These are phyloP conservation scores for Starmera caribaea DNA, from an alignment of 805 yeast species.

Conservation along the genomic window DNA sequence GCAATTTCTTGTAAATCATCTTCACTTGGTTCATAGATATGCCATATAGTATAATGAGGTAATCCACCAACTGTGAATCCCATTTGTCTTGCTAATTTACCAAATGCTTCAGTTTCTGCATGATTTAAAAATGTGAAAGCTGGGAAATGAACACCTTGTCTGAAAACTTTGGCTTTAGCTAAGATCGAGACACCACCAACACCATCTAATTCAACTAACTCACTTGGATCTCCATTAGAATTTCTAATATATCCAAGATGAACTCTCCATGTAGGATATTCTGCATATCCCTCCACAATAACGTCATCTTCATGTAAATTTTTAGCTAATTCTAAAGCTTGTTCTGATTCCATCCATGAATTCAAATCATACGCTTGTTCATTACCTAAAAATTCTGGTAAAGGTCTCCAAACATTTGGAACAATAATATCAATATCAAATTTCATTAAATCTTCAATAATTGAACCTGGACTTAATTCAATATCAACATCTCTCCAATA, in stretches of 20 bases:
- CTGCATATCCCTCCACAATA: slow-evolving; percentile 82
- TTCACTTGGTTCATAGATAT: slow-evolving; percentile 81
- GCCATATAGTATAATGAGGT: slow-evolving; percentile 89
- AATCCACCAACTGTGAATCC: slow-evolving; percentile 80
- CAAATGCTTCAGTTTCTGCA: slow-evolving; percentile 85
- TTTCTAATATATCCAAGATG: slow-evolving; percentile 70
- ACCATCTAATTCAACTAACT: slow-evolving; percentile 69
- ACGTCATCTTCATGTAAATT: slow-evolving; percentile 71
- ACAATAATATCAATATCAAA: slow-evolving; percentile 61
- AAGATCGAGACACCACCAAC: slow-evolving; percentile 82
- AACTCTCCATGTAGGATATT: slow-evolving; percentile 78
- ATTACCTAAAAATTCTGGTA: slow-evolving; percentile 82
- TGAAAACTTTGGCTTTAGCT: slow-evolving; percentile 63
- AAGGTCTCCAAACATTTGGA: slow-evolving; percentile 95
- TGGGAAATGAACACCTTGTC: slow-evolving; percentile 77
- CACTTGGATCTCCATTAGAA: slow-evolving; percentile 47
- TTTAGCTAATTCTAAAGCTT: slow-evolving; percentile 59
- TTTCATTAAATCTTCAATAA: slow-evolving; percentile 66
- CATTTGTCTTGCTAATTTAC: slow-evolving; percentile 69
- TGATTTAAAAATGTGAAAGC: slow-evolving; percentile 78
- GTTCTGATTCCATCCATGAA: slow-evolving; percentile 88
- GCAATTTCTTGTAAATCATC: slow-evolving; percentile 70
- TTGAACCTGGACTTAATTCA: slow-evolving; percentile 71
- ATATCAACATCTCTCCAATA: slow-evolving; percentile 87
- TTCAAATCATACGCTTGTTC: slow-evolving; percentile 95